Evolutionary conservation across 148 eudicot genomes (phyloP).

Genomic region (Persicaria tinctoria): DNA sequence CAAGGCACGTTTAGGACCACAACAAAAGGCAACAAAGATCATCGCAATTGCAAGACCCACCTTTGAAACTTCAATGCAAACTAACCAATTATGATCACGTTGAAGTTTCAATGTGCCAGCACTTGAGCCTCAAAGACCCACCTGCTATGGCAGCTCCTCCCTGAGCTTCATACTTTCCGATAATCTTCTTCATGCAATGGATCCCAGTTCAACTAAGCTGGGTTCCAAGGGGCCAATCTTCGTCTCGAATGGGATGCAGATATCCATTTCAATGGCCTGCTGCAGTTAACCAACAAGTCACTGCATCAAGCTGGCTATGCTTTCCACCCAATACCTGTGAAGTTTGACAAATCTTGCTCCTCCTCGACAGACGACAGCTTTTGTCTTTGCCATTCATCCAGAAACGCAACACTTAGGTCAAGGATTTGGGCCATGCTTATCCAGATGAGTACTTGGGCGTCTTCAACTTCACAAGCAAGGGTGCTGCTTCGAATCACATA

Average conservation of each 20-base stretch:
- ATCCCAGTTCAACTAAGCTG: slow-evolving; percentile 9
- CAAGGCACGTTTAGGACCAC: too few relatives aligned
- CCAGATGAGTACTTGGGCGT: slow-evolving; percentile 2
- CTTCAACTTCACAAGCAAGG: not conserved
- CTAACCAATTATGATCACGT: too few relatives aligned
- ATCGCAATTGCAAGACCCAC: too few relatives aligned
- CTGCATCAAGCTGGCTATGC: not conserved
- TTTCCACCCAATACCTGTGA: slow-evolving; percentile 1
- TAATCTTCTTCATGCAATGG: too few relatives aligned
- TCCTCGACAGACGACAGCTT: not conserved
- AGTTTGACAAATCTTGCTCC: not conserved
- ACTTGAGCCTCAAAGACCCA: too few relatives aligned
- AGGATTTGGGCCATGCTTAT: not conserved
- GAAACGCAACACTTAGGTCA: not conserved
- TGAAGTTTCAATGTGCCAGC: too few relatives aligned
- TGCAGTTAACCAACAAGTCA: not conserved
- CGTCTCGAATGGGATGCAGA: slow-evolving; percentile 1
- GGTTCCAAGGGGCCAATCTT: slow-evolving; percentile 12
- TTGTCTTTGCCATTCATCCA: slow-evolving; percentile 1
- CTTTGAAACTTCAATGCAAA: too few relatives aligned
- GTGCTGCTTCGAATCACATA: not conserved
- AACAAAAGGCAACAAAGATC: too few relatives aligned
- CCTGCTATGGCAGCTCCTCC: too few relatives aligned
- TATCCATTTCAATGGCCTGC: not conserved
- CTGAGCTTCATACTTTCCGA: too few relatives aligned